Base-by-base conservation (phyloP, 768 basidiomycete genomes). In the Calvatia gigantea region DNA sequence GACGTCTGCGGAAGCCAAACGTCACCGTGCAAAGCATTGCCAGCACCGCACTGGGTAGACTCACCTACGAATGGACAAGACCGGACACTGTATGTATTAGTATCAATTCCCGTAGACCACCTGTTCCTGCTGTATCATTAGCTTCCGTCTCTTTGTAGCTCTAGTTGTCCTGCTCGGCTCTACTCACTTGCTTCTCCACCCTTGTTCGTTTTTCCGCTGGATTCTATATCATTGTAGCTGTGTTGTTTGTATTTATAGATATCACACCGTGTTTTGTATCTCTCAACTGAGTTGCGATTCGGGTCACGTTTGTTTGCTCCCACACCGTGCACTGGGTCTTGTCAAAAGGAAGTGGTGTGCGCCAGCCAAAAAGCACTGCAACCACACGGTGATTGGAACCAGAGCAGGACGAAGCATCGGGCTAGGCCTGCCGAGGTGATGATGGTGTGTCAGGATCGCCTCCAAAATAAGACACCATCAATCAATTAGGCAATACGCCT, bases 21-120 rank as follows among this genome's bases (percentile, higher is more conserved):
- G 54, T 14, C 54, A 56, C n/a, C 54, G 54, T 12, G 17, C 29
- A 12, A 48, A 37, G 5, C 54, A 56, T 27, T 56, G 54, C 32
- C 54, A 41, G 4, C 49, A 47, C 35, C 35, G 37, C 14, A 44
- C 21, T 46, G n/a, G 39, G 28, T 29, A 25, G 43, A 17, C n/a
- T 45, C 27, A 4, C n/a, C 11, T 15, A n/a, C 21, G 8, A 6
- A 6, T 23, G 8, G 19, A 23, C 21, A 45, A n/a, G n/a, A n/a
- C n/a, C n/a, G n/a, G n/a, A n/a, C n/a, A n/a, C 46, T 21, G 32
- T 19, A n/a, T 2, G 9, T 6, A 12, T 2, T 42, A 9, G 11
- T 11, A 25, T 8, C 21, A 21, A 25, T 21, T 17, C 21, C 41
- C 41, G 28, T 8, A 19, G 14, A 5, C 29, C 38, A 15, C 28